Percentiles rank a stretch among this genome's conserved stretches.
phyloP scores from a whole-genome alignment of 129 eudicot species.

The Flaveria ramosissima region DNA sequence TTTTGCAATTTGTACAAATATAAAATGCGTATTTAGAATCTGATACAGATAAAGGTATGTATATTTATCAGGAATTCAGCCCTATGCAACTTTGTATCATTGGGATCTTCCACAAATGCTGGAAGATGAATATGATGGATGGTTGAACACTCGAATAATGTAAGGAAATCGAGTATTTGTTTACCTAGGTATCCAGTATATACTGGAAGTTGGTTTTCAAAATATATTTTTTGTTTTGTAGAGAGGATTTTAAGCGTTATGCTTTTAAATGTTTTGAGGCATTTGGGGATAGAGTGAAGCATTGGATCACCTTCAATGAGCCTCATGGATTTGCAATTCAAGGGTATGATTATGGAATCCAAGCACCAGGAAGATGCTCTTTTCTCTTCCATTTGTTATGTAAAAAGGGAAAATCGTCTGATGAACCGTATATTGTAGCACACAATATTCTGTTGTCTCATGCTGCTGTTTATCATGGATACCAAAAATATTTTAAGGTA shows the following conservation, averaged over 20 bases:
- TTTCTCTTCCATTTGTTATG: conserved; percentile 70
- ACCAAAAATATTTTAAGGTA: conserved; percentile 70
- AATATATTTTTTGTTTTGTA: conserved; percentile 32
- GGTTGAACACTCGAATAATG: conserved; percentile 69
- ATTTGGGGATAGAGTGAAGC: conserved; percentile 88
- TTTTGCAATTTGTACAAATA: not conserved
- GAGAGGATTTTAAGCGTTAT: conserved; percentile 76
- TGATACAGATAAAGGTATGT: conserved; percentile 12
- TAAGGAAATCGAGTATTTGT: conserved; percentile 24
- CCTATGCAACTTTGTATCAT: conserved; percentile 84
- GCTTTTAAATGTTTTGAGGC: conserved; percentile 79
- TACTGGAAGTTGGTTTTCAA: conserved; percentile 1
- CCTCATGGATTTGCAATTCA: conserved; percentile 83
- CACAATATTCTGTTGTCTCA: conserved; percentile 87
- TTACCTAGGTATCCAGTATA: not conserved
- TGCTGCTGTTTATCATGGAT: conserved; percentile 70
- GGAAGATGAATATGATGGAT: conserved; percentile 85
- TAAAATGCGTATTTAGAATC: not conserved
- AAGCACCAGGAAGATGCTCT: conserved; percentile 96
- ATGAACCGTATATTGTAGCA: conserved; percentile 86
- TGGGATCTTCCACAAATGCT: conserved; percentile 98
- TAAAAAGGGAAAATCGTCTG: conserved; percentile 70
- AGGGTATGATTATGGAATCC: conserved; percentile 85
- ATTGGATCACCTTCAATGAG: conserved; percentile 97
- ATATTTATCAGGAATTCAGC: conserved; percentile 69